Evolutionary conservation across 2,329 filamentous ascomycete species (phyloP), one percentile per base, ranked within the genome.

Genomic region (Monosporascus cannonballus): DNA sequence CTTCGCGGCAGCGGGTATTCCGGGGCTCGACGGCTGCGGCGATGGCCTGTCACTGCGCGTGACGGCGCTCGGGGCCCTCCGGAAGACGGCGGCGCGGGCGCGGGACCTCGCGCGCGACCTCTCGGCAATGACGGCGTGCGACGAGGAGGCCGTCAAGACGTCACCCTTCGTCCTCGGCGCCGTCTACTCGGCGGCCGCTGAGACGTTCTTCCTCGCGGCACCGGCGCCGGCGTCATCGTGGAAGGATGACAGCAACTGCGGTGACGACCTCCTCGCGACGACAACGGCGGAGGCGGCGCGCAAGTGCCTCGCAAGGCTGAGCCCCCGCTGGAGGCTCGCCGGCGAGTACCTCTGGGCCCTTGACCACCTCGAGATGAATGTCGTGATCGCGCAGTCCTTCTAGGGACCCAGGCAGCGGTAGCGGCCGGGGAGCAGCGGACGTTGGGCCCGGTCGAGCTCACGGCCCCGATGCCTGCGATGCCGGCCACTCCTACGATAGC

Each of bases 91-190:
- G 14, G 46, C 44, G 17, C 50, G 49, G 22, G 48, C 59, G 24
- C 50, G 49, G 24, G 54, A 56, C 37, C 39, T 56, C n/a, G 53
- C 54, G 6, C 42, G 24, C 4, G 48, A 56, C 30, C 46, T 60
- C 7, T 41, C 41, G n/a, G 42, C 51, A 5, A 44, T 53, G 8
- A 45, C 52, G 39, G 27, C 18, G 38, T 38, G 39, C 20, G 53
- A 59, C 17, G 51, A 56, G 24, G 56, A 54, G 44, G 38, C 57
- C 24, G 50, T 47, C 17, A 50, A 54, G 45, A 53, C 53, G 39
- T 50, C 58, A n/a, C 58, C 58, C 3, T 51, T 60, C 41, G 51
- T 56, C 34, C 51, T 60, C 14, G 53, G 57, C 38, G 52, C 56
- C n/a, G 25, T 59, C 7, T 60, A 60, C 52, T 44, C 41, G 14